Conservation (phyloP, 1,284 basidiomycete species). For the Marasmius oreades region DNA sequence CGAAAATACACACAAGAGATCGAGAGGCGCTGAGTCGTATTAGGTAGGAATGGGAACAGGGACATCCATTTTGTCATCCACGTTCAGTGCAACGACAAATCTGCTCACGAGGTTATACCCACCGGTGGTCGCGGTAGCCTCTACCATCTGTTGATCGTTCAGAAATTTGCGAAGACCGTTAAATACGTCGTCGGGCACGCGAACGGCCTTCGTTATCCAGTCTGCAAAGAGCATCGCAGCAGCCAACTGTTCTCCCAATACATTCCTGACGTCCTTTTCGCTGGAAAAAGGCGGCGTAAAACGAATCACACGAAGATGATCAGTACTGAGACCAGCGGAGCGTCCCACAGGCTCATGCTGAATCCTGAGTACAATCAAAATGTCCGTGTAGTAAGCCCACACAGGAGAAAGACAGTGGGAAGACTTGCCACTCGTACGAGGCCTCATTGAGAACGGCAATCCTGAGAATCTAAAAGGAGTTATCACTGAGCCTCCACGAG, state of each 20-base stretch:
- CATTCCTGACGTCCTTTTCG: slow-evolving; percentile 12
- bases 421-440: slow-evolving; percentile 26
- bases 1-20: no score
- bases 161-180: slow-evolving; percentile 30
- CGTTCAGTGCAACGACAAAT: slow-evolving; percentile 37
- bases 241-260: slow-evolving; percentile 26
- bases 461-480: slow-evolving; percentile 22
- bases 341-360: slow-evolving; percentile 40
- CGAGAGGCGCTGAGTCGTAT: slow-evolving; percentile 4
- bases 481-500: no score
- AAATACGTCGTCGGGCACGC: slow-evolving; percentile 35
- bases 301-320: slow-evolving; percentile 34
- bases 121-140: slow-evolving; percentile 37
- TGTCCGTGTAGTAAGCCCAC: background rate
- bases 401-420: background rate
- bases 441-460: slow-evolving; percentile 27
- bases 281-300: slow-evolving; percentile 27
- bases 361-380: slow-evolving; percentile 23
- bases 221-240: slow-evolving; percentile 37
- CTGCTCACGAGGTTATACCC: slow-evolving; percentile 40
- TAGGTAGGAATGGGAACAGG: slow-evolving; percentile 32
- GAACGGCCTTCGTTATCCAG: slow-evolving; percentile 32
- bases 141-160: slow-evolving; percentile 36
- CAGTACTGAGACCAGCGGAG: slow-evolving; percentile 33
- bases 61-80: slow-evolving; percentile 36